Base-by-base conservation (phyloP, 2,329 filamentous ascomycete genomes). In the Aureobasidium zeae region DNA sequence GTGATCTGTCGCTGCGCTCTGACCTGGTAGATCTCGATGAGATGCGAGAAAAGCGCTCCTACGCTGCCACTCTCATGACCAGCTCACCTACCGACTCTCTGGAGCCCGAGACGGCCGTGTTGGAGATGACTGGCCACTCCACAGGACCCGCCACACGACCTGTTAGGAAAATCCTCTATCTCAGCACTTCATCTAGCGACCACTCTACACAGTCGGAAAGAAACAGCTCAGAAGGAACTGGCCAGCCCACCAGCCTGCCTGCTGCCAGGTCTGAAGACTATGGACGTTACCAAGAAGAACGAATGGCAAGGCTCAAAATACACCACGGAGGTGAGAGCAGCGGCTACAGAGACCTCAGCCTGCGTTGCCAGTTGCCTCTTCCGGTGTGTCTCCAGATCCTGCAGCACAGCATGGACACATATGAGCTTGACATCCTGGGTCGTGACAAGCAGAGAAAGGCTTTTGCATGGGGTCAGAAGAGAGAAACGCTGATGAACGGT, bases 391-490 rank as follows among this genome's bases (percentile, higher is more conserved):
- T 54, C 20, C 50, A 46, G 5, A 62, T 66, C 36, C 37, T 63
- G 13, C 43, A 44, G 6, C 43, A 51, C 30, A 49, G 52, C 5
- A 49, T 57, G 10, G 48, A 48, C 3, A 48, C 53, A 16, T 36
- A 55, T 6, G 44, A 50, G 25, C 4, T 49, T 12, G 45, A 44
- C 9, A 39, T 63, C 20, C 51, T 68, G 39, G 61, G 57, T 22
- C 33, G 48, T 16, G 47, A 49, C 17, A 64, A 67, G 51, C 55
- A 52, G 34, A 47, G 35, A 2, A 50, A 44, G 16, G 59, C 61
- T 17, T 51, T 61, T 16, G 44, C 47, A 8, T 66, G 60, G 55
- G 62, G 61, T 15, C 53, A 55, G 48, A 52, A 58, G 39, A 55
- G 55, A 17, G 46, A 48, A 21, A 63, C 55, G 5, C 48, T 65